Conservation (phyloP, 140 eudicot genomes). For the Flaveria floridana region DNA sequence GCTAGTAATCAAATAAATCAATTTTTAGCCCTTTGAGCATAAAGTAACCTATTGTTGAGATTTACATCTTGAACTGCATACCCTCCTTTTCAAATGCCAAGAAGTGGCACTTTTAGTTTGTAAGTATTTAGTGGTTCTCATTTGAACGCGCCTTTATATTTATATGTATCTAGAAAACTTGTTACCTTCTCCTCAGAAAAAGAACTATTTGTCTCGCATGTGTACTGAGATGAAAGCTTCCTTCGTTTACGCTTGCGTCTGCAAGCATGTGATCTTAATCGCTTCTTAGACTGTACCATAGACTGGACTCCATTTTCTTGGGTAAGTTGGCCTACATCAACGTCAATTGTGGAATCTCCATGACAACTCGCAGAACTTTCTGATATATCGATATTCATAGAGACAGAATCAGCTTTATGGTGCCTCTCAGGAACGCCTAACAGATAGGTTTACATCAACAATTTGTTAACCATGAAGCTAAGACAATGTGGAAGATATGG, state of each 20-base stretch:
- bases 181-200: conserved; percentile 27
- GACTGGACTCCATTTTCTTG: conserved; percentile 29
- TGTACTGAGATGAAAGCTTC: conserved; percentile 38
- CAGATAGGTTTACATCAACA: conserved; percentile 17
- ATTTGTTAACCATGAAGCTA: not conserved
- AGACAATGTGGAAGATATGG: too few relatives aligned
- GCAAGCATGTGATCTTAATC: conserved; percentile 49
- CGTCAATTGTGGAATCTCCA: conserved; percentile 21
- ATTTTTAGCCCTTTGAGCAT: too few relatives aligned
- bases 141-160: not conserved
- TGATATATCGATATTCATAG: conserved; percentile 28
- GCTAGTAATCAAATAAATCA: too few relatives aligned
- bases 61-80: too few relatives aligned
- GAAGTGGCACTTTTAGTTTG: not conserved
- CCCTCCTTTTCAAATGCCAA: not conserved
- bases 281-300: conserved; percentile 43
- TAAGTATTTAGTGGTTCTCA: not conserved
- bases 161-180: not conserved
- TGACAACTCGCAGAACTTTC: conserved; percentile 32
- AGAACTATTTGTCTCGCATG: conserved; percentile 23
- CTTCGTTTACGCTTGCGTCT: conserved; percentile 53
- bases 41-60: too few relatives aligned
- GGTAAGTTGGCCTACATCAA: conserved; percentile 12
- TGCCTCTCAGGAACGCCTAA: conserved; percentile 46
- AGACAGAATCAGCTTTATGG: conserved; percentile 26